A percentile compares a stretch with the other conserved stretches of the same genome.
These are phyloP conservation scores for Xylaria sp. DNA, from an alignment of 2,329 filamentous ascomycete species.

Conservation along the genomic window DNA sequence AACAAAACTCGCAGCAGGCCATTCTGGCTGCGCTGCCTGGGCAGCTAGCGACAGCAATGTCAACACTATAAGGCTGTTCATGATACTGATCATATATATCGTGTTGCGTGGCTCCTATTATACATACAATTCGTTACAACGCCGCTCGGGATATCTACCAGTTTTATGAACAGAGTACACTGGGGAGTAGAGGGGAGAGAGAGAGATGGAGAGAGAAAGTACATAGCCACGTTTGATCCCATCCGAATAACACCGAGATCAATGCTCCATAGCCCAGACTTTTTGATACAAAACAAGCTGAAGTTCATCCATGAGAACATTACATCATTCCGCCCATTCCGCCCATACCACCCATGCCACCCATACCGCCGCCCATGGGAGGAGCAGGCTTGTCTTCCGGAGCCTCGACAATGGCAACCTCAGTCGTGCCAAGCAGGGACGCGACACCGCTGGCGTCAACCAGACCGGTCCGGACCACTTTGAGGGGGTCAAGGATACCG, in stretches of 20 bases:
- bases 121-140: constrained; percentile 39
- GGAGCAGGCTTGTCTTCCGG: constrained; percentile 84
- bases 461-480: constrained; percentile 97
- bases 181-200: constrained; percentile 26
- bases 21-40: neutral
- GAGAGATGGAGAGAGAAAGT: constrained; percentile 43
- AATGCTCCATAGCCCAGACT: constrained; percentile 47
- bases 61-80: neutral
- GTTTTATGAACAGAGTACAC: constrained; percentile 35
- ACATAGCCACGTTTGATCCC: constrained; percentile 44
- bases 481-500: constrained; percentile 98
- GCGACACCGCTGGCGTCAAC: constrained; percentile 95
- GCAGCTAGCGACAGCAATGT: neutral
- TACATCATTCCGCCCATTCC: constrained; percentile 66
- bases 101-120: constrained; percentile 30
- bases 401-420: constrained; percentile 96
- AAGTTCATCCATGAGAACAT: constrained; percentile 35
- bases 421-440: constrained; percentile 94
- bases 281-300: constrained; percentile 39
- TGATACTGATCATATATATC: neutral
- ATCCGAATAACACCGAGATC: constrained; percentile 52
- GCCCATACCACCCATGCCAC: constrained; percentile 50
- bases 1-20: constrained; percentile 17
- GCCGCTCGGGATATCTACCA: constrained; percentile 38
- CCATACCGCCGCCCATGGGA: constrained; percentile 66